Evolutionary conservation across 768 basidiomycete species (phyloP).

Genomic region (Leccinum ochraceum): DNA sequence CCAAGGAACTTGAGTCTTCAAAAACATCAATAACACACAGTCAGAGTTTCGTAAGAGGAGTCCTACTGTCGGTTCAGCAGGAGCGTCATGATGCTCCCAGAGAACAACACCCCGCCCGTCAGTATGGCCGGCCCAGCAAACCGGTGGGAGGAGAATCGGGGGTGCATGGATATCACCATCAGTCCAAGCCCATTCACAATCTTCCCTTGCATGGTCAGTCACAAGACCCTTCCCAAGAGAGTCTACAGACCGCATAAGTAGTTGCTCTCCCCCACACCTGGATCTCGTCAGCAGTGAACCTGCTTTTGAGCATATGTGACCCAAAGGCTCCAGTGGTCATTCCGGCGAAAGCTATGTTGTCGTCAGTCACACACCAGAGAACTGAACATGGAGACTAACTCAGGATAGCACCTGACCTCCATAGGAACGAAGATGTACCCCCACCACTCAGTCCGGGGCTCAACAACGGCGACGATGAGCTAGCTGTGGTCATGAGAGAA

Average conservation of each 20-base stretch:
- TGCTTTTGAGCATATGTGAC: conserved; percentile 57
- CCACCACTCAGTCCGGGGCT: conserved; percentile 9
- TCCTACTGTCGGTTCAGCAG: conserved; percentile 47
- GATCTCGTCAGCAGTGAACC: conserved; percentile 51
- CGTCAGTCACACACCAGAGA: neutral
- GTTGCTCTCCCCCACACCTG: conserved; percentile 65
- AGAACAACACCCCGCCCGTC: conserved; percentile 58
- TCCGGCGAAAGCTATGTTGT: conserved; percentile 43
- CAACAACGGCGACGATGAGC: conserved; percentile 21
- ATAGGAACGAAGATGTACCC: conserved; percentile 32
- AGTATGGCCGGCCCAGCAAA: conserved; percentile 72
- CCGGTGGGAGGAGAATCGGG: conserved; percentile 54
- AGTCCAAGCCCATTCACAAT: conserved; percentile 70
- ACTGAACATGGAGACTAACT: conserved; percentile 30
- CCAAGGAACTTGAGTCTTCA: conserved; percentile 53
- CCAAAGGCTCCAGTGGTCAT: conserved; percentile 70
- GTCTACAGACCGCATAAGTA: conserved; percentile 56
- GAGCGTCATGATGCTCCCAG: conserved; percentile 59
- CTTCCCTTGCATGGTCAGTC: conserved; percentile 37
- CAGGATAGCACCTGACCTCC: conserved; percentile 45
- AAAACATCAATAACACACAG: conserved; percentile 8
- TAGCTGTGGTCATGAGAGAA: neutral
- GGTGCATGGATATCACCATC: conserved; percentile 62
- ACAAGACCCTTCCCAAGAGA: neutral
- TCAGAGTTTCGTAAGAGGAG: neutral